Conservation (phyloP, 2,329 filamentous ascomycete genomes). For the Colletotrichum lini region DNA sequence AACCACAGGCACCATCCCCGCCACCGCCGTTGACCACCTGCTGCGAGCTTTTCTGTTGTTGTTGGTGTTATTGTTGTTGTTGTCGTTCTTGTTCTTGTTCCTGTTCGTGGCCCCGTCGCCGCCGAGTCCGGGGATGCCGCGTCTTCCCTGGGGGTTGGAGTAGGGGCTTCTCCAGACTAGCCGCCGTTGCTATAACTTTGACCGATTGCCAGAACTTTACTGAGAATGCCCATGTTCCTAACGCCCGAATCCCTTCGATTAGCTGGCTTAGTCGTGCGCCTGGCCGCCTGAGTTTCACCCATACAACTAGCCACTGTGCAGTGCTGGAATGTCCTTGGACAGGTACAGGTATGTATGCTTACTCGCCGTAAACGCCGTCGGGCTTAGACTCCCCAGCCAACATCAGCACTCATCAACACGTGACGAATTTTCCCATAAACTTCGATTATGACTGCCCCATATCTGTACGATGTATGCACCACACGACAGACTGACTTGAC, state of each 20-base stretch:
- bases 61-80: too few relatives aligned
- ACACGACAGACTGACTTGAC: neutral
- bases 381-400: neutral
- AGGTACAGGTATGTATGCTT: too few relatives aligned
- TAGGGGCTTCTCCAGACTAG: neutral
- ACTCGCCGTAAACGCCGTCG: neutral
- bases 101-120: slow-evolving; percentile 3
- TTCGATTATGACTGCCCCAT: neutral
- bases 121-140: slow-evolving; percentile 12
- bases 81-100: too few relatives aligned
- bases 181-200: neutral
- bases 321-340: neutral
- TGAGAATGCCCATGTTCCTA: slow-evolving; percentile 26
- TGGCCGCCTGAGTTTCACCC: slow-evolving; percentile 4
- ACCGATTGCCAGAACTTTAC: slow-evolving; percentile 10
- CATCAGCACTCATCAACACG: neutral
- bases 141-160: neutral
- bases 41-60: slow-evolving; percentile 10
- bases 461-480: too few relatives aligned
- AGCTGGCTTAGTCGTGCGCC: slow-evolving; percentile 8
- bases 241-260: neutral
- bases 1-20: slow-evolving; percentile 38
- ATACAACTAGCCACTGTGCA: neutral
- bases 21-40: slow-evolving; percentile 21
- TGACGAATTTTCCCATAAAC: neutral